phyloP scores from a whole-genome alignment of 257 asterid species.

The Nicotiana tomentosiformis region DNA sequence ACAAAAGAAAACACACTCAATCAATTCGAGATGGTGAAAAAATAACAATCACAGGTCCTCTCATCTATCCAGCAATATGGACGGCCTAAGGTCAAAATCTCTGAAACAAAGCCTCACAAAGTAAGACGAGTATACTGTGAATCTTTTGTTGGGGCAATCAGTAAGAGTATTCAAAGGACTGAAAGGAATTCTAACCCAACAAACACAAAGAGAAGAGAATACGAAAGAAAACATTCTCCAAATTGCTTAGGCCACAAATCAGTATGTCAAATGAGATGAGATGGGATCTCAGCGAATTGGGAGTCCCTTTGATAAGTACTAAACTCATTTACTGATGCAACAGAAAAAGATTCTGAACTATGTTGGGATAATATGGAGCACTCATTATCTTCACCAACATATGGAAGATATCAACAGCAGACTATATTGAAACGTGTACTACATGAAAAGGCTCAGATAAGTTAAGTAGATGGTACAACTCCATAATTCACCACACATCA shows the following conservation, averaged over 20 bases:
- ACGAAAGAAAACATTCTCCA: neutral
- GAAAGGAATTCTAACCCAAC: too few relatives aligned
- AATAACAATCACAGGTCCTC: too few relatives aligned
- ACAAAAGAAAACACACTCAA: too few relatives aligned
- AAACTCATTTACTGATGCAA: neutral
- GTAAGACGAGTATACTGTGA: too few relatives aligned
- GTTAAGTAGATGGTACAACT: neutral
- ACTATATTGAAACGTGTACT: neutral
- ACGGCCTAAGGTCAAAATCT: too few relatives aligned
- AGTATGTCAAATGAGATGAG: neutral
- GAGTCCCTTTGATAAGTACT: neutral
- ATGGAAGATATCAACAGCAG: neutral
- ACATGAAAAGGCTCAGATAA: neutral
- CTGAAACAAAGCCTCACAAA: too few relatives aligned
- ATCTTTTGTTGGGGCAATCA: too few relatives aligned
- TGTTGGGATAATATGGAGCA: neutral
- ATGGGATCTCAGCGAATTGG: neutral
- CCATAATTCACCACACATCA: neutral
- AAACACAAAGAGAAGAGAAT: neutral
- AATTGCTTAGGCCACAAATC: neutral
- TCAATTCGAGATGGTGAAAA: too few relatives aligned
- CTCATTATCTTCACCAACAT: neutral
- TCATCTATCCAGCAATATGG: too few relatives aligned
- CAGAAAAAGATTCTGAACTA: neutral
- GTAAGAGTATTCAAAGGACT: too few relatives aligned